Base-by-base conservation (phyloP, 176 grass and related monocot species). In the Secale cereale region DNA sequence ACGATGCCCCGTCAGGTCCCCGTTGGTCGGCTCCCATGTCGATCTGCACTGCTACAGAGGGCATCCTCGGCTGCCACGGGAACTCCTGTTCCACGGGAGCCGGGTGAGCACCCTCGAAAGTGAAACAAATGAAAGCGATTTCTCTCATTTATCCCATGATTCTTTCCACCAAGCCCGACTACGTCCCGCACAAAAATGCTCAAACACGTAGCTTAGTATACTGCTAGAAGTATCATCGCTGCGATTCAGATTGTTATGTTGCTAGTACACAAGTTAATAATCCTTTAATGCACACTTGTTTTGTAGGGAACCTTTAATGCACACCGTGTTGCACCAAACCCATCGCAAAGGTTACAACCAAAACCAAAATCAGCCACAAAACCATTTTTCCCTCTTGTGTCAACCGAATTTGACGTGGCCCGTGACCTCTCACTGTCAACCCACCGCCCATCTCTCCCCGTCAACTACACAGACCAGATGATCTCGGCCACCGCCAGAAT, bases 1-100 rank as follows among this genome's bases (percentile, higher is more conserved):
- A 57, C 25, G 74, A 78, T 79, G 65, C 84, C 76, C 76, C 22
- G 20, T 76, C 22, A 6, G 43, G 50, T 20, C 41, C 41, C 54
- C 25, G 61, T 13, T n/a, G 59, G 70, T 64, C 68, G 57, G 67
- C 14, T 65, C 50, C 19, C 7, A 46, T 46, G 43, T 46, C 8
- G 43, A 17, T 6, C 15, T 45, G 81, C 82, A 75, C 61, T 89
- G 77, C 60, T 36, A 59, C 69, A 46, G 33, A 76, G 77, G 87
- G 59, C 57, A 89, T 81, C 69, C 60, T 80, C 82, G 27, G 2
- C 15, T 4, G 70, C 82, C 87, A 81, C 52, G 60, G 26, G 82
- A 46, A 27, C 25, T n/a, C 52, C 76, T 84, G 81, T 65, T 66
- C 33, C 81, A 79, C 17, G 66, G 11, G 39, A 33, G 0, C 46